These are phyloP conservation scores for Aspergillus sclerotiicarbonarius DNA, from an alignment of 495 filamentous ascomycete genomes.

Conservation along the genomic window DNA sequence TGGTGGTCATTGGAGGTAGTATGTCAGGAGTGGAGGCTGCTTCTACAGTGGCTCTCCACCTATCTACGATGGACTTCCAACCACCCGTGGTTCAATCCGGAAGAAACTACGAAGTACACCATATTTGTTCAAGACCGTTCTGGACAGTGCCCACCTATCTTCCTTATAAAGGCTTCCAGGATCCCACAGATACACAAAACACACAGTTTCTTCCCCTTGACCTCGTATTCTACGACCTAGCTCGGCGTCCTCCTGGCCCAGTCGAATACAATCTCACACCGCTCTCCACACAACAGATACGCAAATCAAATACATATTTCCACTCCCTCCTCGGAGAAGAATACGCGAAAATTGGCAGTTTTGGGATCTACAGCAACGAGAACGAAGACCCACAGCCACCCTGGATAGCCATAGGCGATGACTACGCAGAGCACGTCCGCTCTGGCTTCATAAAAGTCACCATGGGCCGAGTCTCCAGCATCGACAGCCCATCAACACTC, in stretches of 20 bases:
- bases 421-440: constrained; percentile 70
- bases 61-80: constrained; percentile 54
- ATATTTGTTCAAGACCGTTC: constrained; percentile 66
- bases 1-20: constrained; percentile 77
- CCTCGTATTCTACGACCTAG: constrained; percentile 68
- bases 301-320: constrained; percentile 52
- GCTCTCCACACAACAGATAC: constrained; percentile 52
- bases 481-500: constrained; percentile 22
- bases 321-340: constrained; percentile 58
- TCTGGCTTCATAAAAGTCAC: constrained; percentile 54
- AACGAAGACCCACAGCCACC: constrained; percentile 47
- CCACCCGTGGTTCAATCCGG: constrained; percentile 28
- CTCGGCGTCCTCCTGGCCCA: constrained; percentile 53
- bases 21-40: constrained; percentile 82
- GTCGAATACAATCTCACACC: constrained; percentile 59
- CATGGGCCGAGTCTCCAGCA: constrained; percentile 30
- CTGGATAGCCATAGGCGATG: constrained; percentile 66
- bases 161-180: constrained; percentile 31
- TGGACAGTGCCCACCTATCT: constrained; percentile 71
- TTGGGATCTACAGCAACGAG: constrained; percentile 4
- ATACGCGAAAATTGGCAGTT: constrained; percentile 43
- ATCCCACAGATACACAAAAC: constrained; percentile 17
- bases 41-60: constrained; percentile 64
- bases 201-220: constrained; percentile 74
- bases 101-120: constrained; percentile 53